Percentiles rank a stretch among this genome's conserved stretches.
Conservation (phyloP, 1,284 basidiomycete genomes). For the Lentinula novae-zelandiae region DNA sequence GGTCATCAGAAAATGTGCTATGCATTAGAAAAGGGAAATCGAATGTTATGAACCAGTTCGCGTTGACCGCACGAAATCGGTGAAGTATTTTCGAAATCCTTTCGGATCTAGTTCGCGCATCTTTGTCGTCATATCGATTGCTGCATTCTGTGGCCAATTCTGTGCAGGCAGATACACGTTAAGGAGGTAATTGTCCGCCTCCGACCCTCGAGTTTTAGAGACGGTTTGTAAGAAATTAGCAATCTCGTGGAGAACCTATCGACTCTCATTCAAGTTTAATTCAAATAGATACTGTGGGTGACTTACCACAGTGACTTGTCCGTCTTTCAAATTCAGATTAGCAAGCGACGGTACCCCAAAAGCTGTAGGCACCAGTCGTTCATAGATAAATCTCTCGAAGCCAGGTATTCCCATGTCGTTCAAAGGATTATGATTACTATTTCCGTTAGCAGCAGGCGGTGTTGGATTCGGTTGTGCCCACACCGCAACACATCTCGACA, state of each 20-base stretch:
- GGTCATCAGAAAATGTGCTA: not conserved
- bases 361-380: constrained; percentile 78
- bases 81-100: constrained; percentile 86
- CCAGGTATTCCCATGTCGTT: constrained; percentile 64
- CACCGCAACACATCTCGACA: constrained; percentile 71
- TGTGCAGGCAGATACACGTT: constrained; percentile 85
- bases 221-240: constrained; percentile 82
- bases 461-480: constrained; percentile 65
- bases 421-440: constrained; percentile 27
- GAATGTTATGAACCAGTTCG: constrained; percentile 21
- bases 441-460: constrained; percentile 33
- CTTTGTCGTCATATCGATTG: constrained; percentile 77
- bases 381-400: constrained; percentile 92
- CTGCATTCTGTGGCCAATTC: constrained; percentile 79
- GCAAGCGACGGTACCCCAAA: constrained; percentile 82
- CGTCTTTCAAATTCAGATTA: constrained; percentile 86
- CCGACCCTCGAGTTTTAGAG: constrained; percentile 74
- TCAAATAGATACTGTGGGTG: not conserved
- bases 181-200: constrained; percentile 82
- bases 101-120: constrained; percentile 78
- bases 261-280: not conserved
- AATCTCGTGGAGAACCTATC: constrained; percentile 86
- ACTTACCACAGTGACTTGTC: constrained; percentile 77
- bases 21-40: not conserved
- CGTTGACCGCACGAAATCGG: constrained; percentile 76